Base-by-base conservation (phyloP, 2,329 filamentous ascomycete genomes). In the Alternaria sp. region DNA sequence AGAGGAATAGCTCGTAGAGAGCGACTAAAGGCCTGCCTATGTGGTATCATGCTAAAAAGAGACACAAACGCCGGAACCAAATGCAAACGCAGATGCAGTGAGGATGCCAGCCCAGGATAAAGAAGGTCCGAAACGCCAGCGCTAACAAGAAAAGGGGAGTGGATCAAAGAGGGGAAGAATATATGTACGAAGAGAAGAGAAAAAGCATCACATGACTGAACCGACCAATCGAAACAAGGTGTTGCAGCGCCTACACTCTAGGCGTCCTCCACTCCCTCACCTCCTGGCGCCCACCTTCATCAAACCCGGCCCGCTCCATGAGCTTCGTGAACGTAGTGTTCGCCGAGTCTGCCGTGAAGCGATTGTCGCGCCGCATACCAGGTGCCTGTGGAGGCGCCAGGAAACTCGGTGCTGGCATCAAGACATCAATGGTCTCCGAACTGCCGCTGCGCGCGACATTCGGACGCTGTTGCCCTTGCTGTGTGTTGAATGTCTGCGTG, bases 401-500 rank as follows among this genome's bases (percentile, higher is more conserved):
- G 60, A 78, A 78, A n/a, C 69, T 71, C 5, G 74, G 74, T n/a
- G 77, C 72, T 6, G 77, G 78, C 79, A 81, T 80, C n/a, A 81
- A 64, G 21, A 83, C 79, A 56, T 82, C 78, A 40, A 84, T 83
- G 0, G 82, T 84, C 56, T 83, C 82, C 32, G 77, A 78, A 59
- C 80, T 82, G 13, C 69, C 77, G 28, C 67, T 77, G 23, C 80
- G 68, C 10, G 12, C 17, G 7, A 17, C 44, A 19, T 46, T 44
- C 13, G 62, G 32, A n/a, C 61, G 50, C n/a, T 50, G 51, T 21
- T 54, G 58, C 4, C 30, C 52, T 30, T 55, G 23, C 13, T 52
- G 61, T 8, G 58, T 52, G 65, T 59, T 10, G 65, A 57, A 59
- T 12, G 17, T 62, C 49, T 6, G 61, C 36, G 5, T 65, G 61